phyloP scores from a whole-genome alignment of 805 yeast species.

The Schwanniomyces vanrijiae region DNA sequence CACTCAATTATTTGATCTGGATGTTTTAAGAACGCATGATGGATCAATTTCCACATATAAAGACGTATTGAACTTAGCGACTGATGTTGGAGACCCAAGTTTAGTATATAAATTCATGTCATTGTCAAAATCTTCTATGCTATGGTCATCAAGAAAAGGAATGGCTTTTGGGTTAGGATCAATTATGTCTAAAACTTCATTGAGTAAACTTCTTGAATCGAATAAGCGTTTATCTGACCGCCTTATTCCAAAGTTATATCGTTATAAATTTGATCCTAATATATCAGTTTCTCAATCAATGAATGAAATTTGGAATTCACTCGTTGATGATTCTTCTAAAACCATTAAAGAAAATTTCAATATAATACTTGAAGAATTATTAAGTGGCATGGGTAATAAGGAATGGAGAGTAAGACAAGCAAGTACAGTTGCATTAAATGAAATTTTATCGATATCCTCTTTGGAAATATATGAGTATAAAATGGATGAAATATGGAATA shows the following conservation, averaged over 20 bases:
- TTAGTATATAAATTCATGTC: constrained; percentile 94
- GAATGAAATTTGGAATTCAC: constrained; percentile 83
- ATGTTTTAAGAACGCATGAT: constrained; percentile 74
- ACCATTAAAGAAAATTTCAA: constrained; percentile 56
- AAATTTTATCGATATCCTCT: constrained; percentile 63
- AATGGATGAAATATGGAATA: constrained; percentile 75
- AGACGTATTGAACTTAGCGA: constrained; percentile 83
- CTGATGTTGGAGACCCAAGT: constrained; percentile 95
- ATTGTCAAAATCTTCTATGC: constrained; percentile 77
- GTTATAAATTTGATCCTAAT: constrained; percentile 86
- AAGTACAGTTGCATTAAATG: constrained; percentile 67
- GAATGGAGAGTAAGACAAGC: constrained; percentile 97
- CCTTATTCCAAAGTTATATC: constrained; percentile 76
- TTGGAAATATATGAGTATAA: constrained; percentile 49
- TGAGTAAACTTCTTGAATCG: constrained; percentile 58
- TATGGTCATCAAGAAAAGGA: constrained; percentile 93
- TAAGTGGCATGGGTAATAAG: constrained; percentile 67
- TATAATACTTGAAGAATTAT: constrained; percentile 61
- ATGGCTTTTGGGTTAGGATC: constrained; percentile 92
- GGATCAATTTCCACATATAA: constrained; percentile 89
- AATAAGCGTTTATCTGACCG: constrained; percentile 55
- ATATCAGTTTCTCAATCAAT: constrained; percentile 73
- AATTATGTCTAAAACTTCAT: constrained; percentile 73
- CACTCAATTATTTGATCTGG: constrained; percentile 83
- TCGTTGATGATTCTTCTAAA: constrained; percentile 59